Base-by-base conservation (phyloP, 768 basidiomycete species). In the Galerina marginata region DNA sequence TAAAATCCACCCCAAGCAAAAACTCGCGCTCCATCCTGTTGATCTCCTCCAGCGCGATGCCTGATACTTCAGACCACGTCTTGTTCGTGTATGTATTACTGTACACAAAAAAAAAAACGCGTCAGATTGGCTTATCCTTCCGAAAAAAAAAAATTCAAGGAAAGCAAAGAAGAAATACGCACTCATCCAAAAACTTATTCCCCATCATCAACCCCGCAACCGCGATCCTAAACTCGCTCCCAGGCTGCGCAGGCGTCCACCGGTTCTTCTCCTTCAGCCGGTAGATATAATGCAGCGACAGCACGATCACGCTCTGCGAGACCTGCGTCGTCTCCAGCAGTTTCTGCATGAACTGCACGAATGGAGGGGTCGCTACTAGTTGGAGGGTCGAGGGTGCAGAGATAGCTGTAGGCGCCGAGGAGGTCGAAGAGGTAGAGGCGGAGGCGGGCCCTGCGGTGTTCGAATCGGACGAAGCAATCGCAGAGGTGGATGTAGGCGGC, bases 81-180 rank as follows among this genome's bases (percentile, higher is more conserved):
- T 92, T 90, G 80, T 96, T 97, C 51, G 95, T 97, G 79, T 97
- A 99, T 0, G 95, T 96, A 75, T 98, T 98, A 72, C 96, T 96
- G 20, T 20, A 20, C 20, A 39, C 3, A 48, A 26, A 48, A 12
- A 4, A 23, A 49, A 60, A 38, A 45, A 56, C 43, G 33, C 33
- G 54, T 45, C 16, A 25, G n/a, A n/a, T n/a, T n/a, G n/a, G n/a
- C n/a, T n/a, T n/a, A n/a, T n/a, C n/a, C n/a, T n/a, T n/a, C n/a
- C n/a, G n/a, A n/a, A n/a, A n/a, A n/a, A n/a, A n/a, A n/a, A n/a
- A n/a, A n/a, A n/a, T n/a, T n/a, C n/a, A n/a, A n/a, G n/a, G n/a
- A n/a, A n/a, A n/a, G n/a, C n/a, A n/a, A 44, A 46, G 59, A 55
- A 33, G 20, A 40, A 44, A 56, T 61, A 69, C 43, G 65, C 70